A percentile compares a stretch with the other conserved stretches of the same genome.
These are phyloP conservation scores for Hsuehochloa calcarea DNA, from an alignment of 176 grass and related monocot species.

Conservation along the genomic window DNA sequence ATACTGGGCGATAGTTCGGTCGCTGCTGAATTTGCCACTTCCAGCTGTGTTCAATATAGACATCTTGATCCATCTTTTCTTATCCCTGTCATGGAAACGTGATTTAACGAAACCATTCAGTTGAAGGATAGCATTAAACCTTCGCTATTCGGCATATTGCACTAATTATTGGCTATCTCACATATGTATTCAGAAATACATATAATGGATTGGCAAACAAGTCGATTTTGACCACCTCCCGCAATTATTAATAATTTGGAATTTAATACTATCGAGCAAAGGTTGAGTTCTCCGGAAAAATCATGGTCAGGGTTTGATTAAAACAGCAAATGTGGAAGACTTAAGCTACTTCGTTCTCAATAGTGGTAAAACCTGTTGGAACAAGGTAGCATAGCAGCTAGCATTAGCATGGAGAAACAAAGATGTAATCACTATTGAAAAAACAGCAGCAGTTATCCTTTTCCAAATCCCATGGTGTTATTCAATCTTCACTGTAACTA, in stretches of 20 bases:
- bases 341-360: background rate
- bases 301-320: background rate
- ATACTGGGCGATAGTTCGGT: constrained; percentile 90
- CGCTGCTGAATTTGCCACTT: constrained; percentile 96
- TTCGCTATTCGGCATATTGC: background rate
- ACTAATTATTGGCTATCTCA: background rate
- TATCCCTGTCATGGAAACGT: constrained; percentile 60
- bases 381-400: background rate
- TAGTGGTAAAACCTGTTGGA: background rate
- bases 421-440: background rate
- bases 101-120: background rate
- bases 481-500: background rate
- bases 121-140: background rate
- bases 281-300: background rate
- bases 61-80: constrained; percentile 90
- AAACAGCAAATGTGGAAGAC: background rate
- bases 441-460: background rate
- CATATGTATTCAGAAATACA: background rate
- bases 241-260: background rate
- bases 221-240: background rate
- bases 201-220: background rate
- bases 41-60: constrained; percentile 95
- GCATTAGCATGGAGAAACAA: background rate
- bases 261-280: background rate
- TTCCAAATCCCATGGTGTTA: background rate